Evolutionary conservation across 805 yeast species (phyloP).

Genomic region (Wickerhamiella shivajii): DNA sequence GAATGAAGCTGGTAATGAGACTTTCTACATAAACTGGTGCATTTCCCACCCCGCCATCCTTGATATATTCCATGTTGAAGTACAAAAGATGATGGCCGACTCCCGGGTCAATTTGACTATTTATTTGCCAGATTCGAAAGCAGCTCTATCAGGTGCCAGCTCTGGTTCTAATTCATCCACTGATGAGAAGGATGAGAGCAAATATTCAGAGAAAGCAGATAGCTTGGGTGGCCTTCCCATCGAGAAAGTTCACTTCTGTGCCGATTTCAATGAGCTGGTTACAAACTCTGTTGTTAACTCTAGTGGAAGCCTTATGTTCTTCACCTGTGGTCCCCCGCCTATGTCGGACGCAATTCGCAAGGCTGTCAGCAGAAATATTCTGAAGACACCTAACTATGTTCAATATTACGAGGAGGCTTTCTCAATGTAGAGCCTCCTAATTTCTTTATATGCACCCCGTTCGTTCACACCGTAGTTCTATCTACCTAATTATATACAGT

Average conservation of each 20-base stretch:
- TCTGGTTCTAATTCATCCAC: no score
- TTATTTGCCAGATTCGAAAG: no score
- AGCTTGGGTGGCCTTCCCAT: neutral
- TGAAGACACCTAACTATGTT: constrained; percentile 32
- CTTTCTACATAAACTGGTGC: constrained; percentile 5
- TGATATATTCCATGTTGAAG: no score
- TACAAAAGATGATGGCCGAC: no score
- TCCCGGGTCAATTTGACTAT: no score
- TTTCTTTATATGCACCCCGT: no score
- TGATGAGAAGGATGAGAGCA: constrained; percentile 3
- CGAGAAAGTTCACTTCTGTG: constrained; percentile 16
- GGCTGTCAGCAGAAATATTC: constrained; percentile 31
- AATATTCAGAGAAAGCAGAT: neutral
- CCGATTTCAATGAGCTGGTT: constrained; percentile 30
- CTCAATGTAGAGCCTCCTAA: constrained; percentile 17
- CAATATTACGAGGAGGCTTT: constrained; percentile 60
- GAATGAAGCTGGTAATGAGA: constrained; percentile 8
- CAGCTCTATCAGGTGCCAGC: no score
- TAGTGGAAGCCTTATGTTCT: constrained; percentile 34
- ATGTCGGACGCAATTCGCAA: constrained; percentile 45
- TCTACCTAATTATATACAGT: no score
- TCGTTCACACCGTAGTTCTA: no score
- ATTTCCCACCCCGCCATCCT: constrained; percentile 1
- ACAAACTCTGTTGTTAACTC: constrained; percentile 25
- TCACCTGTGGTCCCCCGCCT: constrained; percentile 48